Percentiles rank a stretch among this genome's conserved stretches.
These are phyloP conservation scores for Teratosphaeria epicoccoides DNA, from an alignment of 2,329 filamentous ascomycete genomes.

Conservation along the genomic window DNA sequence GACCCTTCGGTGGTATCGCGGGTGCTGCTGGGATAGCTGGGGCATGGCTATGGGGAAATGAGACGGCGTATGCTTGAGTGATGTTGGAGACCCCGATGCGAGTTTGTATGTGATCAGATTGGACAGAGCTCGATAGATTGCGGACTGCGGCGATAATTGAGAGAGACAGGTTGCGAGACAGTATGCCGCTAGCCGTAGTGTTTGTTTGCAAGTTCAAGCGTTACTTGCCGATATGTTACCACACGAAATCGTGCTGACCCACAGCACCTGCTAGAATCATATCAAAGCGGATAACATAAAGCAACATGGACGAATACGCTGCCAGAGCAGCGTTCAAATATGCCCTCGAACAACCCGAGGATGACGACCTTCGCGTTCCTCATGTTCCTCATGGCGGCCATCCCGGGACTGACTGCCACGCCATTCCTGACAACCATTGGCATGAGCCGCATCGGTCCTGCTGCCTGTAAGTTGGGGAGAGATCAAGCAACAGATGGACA, in stretches of 20 bases:
- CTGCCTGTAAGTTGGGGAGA: slow-evolving; percentile 1
- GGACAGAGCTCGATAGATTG: neutral
- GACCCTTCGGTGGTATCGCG: neutral
- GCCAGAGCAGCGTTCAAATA: slow-evolving; percentile 1
- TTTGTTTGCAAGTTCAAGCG: too few relatives aligned
- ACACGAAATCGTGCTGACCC: neutral
- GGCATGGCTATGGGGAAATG: neutral
- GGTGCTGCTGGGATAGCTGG: neutral
- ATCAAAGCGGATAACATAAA: neutral
- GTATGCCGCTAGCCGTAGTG: too few relatives aligned
- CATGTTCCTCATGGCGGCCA: slow-evolving; percentile 1
- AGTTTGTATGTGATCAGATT: neutral
- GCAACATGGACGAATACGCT: neutral
- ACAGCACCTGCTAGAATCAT: neutral
- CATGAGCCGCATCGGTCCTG: slow-evolving; percentile 4
- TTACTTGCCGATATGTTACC: neutral
- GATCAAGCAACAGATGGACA: neutral
- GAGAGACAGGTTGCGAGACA: too few relatives aligned
- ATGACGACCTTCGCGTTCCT: slow-evolving; percentile 5
- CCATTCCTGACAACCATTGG: slow-evolving; percentile 4
- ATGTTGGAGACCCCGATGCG: neutral
- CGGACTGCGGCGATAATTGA: too few relatives aligned
- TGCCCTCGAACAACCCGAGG: slow-evolving; percentile 1
- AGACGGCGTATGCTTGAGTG: neutral
- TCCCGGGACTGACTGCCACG: slow-evolving; percentile 1